Percentiles rank a stretch among this genome's conserved stretches.
Conservation (phyloP, 768 basidiomycete genomes). For the Coprinopsis strossmayeri region DNA sequence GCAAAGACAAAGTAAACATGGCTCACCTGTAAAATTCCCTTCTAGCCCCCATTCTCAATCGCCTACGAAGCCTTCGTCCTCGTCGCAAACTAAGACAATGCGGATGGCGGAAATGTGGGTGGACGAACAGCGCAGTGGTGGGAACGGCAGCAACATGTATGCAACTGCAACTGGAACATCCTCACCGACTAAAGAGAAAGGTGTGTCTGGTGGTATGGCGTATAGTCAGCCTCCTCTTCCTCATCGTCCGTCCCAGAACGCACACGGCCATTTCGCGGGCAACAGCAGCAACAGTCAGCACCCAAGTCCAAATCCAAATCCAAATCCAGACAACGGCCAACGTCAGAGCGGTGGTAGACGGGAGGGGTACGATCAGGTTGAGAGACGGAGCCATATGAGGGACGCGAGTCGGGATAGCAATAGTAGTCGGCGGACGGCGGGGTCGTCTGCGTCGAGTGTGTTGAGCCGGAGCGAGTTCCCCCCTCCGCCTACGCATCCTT, state of each 20-base stretch:
- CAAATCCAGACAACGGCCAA: not conserved
- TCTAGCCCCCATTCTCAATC: not conserved
- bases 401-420: not conserved
- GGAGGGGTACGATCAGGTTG: not conserved
- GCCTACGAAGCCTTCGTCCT: not conserved
- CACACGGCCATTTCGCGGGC: not conserved
- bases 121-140: not conserved
- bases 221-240: constrained; percentile 1
- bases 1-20: not conserved
- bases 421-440: not conserved
- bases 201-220: constrained; percentile 3
- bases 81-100: not conserved
- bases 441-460: not conserved
- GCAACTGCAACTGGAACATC: not conserved
- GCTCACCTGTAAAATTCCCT: constrained; percentile 2
- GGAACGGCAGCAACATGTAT: not conserved
- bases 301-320: not conserved
- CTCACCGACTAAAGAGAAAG: not conserved
- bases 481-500: constrained; percentile 4
- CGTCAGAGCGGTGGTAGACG: not conserved
- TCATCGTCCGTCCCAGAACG: constrained; percentile 1
- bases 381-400: not conserved
- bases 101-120: not conserved
- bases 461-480: constrained; percentile 3
- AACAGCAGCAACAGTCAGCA: not conserved